Conservation (phyloP, 192 early-diverging fungal genomes). For the Linnemannia schmuckeri region DNA sequence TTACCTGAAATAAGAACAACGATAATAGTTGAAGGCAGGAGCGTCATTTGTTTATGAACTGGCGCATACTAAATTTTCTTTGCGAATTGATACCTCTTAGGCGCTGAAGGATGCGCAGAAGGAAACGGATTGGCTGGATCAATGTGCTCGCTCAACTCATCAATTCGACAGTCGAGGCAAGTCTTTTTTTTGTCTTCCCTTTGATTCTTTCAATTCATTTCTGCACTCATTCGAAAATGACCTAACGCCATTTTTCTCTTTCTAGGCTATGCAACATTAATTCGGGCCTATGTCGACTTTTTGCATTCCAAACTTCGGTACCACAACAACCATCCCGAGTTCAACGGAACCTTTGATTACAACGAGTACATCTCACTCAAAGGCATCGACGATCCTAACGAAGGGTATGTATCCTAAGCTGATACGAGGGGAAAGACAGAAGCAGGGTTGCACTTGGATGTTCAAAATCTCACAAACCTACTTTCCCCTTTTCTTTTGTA, state of each 20-base stretch:
- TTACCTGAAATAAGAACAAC: background rate
- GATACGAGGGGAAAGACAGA: too few relatives aligned
- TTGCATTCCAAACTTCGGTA: conserved; percentile 90
- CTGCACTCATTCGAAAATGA: background rate
- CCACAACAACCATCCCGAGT: conserved; percentile 90
- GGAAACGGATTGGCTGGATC: conserved; percentile 86
- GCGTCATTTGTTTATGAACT: background rate
- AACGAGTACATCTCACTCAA: conserved; percentile 94
- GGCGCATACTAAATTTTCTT: background rate
- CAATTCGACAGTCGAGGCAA: conserved; percentile 60
- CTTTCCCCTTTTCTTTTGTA: background rate
- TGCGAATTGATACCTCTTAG: conserved; percentile 35
- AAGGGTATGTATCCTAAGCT: conserved; percentile 72
- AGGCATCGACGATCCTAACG: conserved; percentile 97
- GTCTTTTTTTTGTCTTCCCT: background rate
- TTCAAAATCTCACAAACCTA: background rate
- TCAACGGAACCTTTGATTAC: conserved; percentile 95
- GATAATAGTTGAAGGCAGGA: too few relatives aligned
- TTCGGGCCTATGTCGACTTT: conserved; percentile 90
- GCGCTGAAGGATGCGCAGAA: conserved; percentile 84
- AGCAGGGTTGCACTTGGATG: background rate
- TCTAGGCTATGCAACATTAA: conserved; percentile 81
- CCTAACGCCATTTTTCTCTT: background rate
- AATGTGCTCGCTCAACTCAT: conserved; percentile 60
- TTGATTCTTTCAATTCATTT: background rate